These are phyloP conservation scores for Paramecium sexaurelia DNA, from an alignment of 73 alveolate species.

Conservation along the genomic window DNA sequence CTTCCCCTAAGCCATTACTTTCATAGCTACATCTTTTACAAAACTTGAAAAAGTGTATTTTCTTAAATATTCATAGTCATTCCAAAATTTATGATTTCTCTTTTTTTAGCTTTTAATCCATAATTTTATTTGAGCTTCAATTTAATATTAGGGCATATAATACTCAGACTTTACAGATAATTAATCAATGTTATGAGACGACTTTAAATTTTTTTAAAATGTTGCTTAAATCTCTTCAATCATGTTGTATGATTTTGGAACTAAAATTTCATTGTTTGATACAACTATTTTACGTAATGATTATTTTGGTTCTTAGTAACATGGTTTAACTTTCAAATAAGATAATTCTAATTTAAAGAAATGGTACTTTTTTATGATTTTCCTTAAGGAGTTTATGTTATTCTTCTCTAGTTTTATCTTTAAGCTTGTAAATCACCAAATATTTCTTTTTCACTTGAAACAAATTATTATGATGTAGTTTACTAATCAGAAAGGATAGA, in stretches of 20 bases:
- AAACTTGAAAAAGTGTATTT: background rate
- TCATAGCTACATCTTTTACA: background rate
- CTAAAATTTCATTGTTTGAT: background rate
- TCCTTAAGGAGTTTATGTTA: background rate
- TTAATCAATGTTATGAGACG: background rate
- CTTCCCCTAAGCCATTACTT: background rate
- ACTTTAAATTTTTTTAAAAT: background rate
- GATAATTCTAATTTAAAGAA: background rate
- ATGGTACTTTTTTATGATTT: background rate
- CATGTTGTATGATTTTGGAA: background rate
- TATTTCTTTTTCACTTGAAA: background rate
- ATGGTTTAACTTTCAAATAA: background rate
- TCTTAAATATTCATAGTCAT: background rate
- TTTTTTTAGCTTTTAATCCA: background rate
- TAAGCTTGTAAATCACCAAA: background rate
- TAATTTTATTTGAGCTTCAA: background rate
- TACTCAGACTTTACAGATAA: background rate
- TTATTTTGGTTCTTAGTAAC: background rate
- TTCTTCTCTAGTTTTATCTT: background rate
- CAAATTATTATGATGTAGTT: background rate
- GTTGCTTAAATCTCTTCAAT: background rate
- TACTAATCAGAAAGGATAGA: background rate
- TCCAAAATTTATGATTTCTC: background rate
- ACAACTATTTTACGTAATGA: background rate
- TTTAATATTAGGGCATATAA: slow-evolving; percentile 12